These are phyloP conservation scores for Penicillium tannophilum DNA, from an alignment of 495 filamentous ascomycete genomes.

Conservation along the genomic window DNA sequence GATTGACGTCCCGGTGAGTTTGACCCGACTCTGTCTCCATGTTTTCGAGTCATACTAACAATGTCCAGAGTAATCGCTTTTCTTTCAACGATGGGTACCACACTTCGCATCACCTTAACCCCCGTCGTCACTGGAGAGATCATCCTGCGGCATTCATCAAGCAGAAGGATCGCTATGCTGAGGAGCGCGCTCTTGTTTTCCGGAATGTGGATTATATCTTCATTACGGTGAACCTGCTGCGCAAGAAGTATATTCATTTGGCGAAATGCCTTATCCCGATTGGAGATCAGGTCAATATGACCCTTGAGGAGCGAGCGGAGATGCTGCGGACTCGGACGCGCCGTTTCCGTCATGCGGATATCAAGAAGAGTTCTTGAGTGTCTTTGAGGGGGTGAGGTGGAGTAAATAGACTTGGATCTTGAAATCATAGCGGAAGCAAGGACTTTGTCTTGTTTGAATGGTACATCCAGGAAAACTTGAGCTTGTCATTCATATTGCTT, in stretches of 20 bases:
- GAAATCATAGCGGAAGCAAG: neutral
- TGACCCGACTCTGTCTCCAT: neutral
- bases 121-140: slow-evolving; percentile 72
- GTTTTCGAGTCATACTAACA: slow-evolving; percentile 11
- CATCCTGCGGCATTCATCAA: slow-evolving; percentile 68
- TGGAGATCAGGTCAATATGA: slow-evolving; percentile 65
- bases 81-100: slow-evolving; percentile 81
- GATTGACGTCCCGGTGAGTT: slow-evolving; percentile 69
- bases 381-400: neutral
- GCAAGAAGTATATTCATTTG: slow-evolving; percentile 63
- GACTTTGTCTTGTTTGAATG: neutral
- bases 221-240: slow-evolving; percentile 61
- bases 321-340: slow-evolving; percentile 65
- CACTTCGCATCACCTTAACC: slow-evolving; percentile 75
- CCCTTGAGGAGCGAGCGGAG: slow-evolving; percentile 56
- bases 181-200: slow-evolving; percentile 66
- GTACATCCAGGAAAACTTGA: neutral
- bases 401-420: neutral
- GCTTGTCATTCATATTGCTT: neutral
- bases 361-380: slow-evolving; percentile 4
- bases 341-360: slow-evolving; percentile 39
- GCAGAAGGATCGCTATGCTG: slow-evolving; percentile 59
- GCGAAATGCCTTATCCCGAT: slow-evolving; percentile 69
- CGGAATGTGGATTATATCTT: slow-evolving; percentile 72
- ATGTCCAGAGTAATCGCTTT: slow-evolving; percentile 63